Conservation (phyloP, 768 basidiomycete species). For the Macrocybe gigantea region DNA sequence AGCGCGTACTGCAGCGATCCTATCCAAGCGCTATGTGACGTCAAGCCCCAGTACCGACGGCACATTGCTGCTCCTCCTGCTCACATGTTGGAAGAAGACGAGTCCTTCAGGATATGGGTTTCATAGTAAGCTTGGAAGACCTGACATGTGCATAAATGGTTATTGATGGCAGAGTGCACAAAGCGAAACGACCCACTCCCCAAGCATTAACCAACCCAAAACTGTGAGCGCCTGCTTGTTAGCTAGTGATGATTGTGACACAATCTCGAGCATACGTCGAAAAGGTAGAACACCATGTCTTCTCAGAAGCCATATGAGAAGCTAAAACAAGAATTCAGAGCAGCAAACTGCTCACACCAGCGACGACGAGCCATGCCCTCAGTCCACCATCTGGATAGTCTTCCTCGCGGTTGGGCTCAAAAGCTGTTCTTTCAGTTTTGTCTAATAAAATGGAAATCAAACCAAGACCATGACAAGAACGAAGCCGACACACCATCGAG, state of each 20-base stretch:
- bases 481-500: no score
- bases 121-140: conserved; percentile 60
- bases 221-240: conserved; percentile 15
- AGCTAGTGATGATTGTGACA: background rate
- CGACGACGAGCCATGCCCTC: conserved; percentile 35
- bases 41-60: background rate
- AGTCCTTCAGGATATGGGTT: conserved; percentile 31
- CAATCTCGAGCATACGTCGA: conserved; percentile 28
- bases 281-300: conserved; percentile 20
- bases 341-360: conserved; percentile 22
- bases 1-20: conserved; percentile 39
- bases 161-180: background rate
- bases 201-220: conserved; percentile 53
- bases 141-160: conserved; percentile 17
- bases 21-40: conserved; percentile 23
- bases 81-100: conserved; percentile 51
- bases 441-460: no score
- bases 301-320: no score
- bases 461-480: no score
- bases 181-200: conserved; percentile 35
- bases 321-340: no score
- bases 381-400: conserved; percentile 35
- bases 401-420: no score
- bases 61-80: background rate
- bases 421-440: no score